phyloP scores from a whole-genome alignment of 225 moss, liverwort and hornwort species.

The Polytrichum formosum region DNA sequence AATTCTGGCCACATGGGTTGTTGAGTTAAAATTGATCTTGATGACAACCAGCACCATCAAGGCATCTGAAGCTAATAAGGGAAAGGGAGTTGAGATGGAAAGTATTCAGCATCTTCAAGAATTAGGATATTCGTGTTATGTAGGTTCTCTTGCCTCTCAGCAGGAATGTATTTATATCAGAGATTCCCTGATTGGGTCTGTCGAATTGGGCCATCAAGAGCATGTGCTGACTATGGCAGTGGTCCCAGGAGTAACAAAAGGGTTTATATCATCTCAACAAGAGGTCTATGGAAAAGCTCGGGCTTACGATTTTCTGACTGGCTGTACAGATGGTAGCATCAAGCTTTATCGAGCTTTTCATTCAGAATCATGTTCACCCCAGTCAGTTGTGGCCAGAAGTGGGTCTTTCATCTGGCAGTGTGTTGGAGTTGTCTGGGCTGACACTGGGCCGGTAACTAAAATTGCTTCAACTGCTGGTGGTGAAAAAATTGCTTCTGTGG shows the following conservation, averaged over 20 bases:
- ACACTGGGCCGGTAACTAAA: conserved; percentile 50
- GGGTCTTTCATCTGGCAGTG: conserved; percentile 51
- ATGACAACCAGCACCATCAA: conserved; percentile 6
- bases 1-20: conserved; percentile 64
- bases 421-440: conserved; percentile 64
- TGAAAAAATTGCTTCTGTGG: conserved; percentile 67
- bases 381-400: conserved; percentile 19
- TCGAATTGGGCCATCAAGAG: conserved; percentile 33
- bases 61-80: conserved; percentile 6
- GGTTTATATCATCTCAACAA: conserved; percentile 24
- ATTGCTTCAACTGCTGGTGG: conserved; percentile 56
- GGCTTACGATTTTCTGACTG: conserved; percentile 70
- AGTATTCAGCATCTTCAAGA: conserved; percentile 25
- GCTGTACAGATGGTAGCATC: conserved; percentile 76
- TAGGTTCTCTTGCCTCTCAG: conserved; percentile 38
- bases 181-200: conserved; percentile 30
- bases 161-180: conserved; percentile 39
- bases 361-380: conserved; percentile 20
- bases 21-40: conserved; percentile 44
- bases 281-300: conserved; percentile 40
- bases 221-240: conserved; percentile 44
- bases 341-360: conserved; percentile 62
- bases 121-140: conserved; percentile 34
- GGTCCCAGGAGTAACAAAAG: conserved; percentile 33
- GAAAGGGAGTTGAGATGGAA: conserved; percentile 15